These are phyloP conservation scores for Babesia sp. DNA, from an alignment of 169 alveolate species.

Conservation along the genomic window DNA sequence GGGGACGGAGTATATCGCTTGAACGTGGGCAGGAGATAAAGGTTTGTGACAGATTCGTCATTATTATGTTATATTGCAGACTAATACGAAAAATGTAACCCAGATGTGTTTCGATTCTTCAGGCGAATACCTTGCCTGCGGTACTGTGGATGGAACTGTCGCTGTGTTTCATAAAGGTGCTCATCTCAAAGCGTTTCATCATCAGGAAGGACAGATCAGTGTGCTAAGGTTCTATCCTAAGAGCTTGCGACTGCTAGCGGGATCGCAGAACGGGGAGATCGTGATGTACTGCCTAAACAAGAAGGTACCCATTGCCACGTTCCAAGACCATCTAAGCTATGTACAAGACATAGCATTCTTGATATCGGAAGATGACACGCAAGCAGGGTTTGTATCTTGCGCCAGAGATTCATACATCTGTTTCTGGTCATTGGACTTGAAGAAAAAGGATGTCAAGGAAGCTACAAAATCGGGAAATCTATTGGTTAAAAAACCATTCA, in stretches of 20 bases:
- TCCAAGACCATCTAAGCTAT: slow-evolving; percentile 60
- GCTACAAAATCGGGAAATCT: not conserved
- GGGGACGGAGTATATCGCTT: slow-evolving; percentile 26
- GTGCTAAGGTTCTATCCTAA: slow-evolving; percentile 39
- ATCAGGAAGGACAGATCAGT: slow-evolving; percentile 27
- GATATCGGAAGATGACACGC: slow-evolving; percentile 28
- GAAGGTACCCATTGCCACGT: slow-evolving; percentile 39
- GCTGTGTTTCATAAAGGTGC: slow-evolving; percentile 41
- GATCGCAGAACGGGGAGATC: slow-evolving; percentile 47
- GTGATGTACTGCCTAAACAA: slow-evolving; percentile 35
- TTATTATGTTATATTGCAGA: not conserved
- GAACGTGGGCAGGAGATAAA: slow-evolving; percentile 5
- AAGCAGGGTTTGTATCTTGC: slow-evolving; percentile 45
- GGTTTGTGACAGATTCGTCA: not conserved
- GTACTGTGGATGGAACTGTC: slow-evolving; percentile 60
- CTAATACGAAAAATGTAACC: slow-evolving; percentile 36
- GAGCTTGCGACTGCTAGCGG: slow-evolving; percentile 23
- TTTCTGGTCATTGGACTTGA: slow-evolving; percentile 49
- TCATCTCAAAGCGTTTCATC: slow-evolving; percentile 20
- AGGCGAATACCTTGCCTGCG: slow-evolving; percentile 43
- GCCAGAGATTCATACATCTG: slow-evolving; percentile 45
- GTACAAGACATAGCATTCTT: slow-evolving; percentile 45
- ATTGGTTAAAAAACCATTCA: slow-evolving; percentile 42
- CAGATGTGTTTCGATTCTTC: slow-evolving; percentile 21
- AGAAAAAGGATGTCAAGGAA: slow-evolving; percentile 3